Base-by-base conservation (phyloP, 2,329 filamentous ascomycete genomes). In the Aspergillus glaucus region DNA sequence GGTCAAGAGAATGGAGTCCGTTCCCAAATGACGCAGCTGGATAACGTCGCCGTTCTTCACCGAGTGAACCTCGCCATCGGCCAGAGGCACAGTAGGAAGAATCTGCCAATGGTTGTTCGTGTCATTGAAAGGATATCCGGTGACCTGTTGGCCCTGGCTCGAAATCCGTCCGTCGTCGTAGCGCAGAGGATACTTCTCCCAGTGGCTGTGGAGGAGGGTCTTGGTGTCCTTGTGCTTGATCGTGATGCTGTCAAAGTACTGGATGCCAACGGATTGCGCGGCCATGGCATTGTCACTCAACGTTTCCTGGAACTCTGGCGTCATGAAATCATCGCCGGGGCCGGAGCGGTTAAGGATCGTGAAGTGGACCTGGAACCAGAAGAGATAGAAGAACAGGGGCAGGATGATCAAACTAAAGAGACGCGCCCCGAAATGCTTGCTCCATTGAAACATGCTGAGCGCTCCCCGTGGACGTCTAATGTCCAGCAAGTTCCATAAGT, bases 291-390 rank as follows among this genome's bases (percentile, higher is more conserved):
- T 98, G 75, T 98, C 92, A 63, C 87, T 90, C 55, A 98, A 77
- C 1, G 93, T 97, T 74, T 95, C 91, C 74, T 98, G 93, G 76
- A 98, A 98, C 64, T 93, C 89, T 1, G 93, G 93, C 3, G 87
- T 90, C 93, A 98, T 98, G 74, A 98, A 98, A 64, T 97, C 92
- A 65, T 98, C 93, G 47, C 93, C 93, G 41, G 93, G 92, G 32
- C 93, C 93, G 46, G 93, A 97, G 51, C 85, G 81, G 57, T 75
- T 86, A 54, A 98, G 79, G 61, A 98, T 88, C 41, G 88, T 79
- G 69, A 98, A 98, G 74, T 98, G 93, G 26, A 98, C 91, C 78
- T 98, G 93, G 84, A 98, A 98, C 93, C 93, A 98, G 79, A 98
- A 97, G 43, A 98, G 81, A 72, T 98, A 98, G 73, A 98, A 94